These are phyloP conservation scores for Rhododendron vialii DNA, from an alignment of 148 eudicot species.

Conservation along the genomic window DNA sequence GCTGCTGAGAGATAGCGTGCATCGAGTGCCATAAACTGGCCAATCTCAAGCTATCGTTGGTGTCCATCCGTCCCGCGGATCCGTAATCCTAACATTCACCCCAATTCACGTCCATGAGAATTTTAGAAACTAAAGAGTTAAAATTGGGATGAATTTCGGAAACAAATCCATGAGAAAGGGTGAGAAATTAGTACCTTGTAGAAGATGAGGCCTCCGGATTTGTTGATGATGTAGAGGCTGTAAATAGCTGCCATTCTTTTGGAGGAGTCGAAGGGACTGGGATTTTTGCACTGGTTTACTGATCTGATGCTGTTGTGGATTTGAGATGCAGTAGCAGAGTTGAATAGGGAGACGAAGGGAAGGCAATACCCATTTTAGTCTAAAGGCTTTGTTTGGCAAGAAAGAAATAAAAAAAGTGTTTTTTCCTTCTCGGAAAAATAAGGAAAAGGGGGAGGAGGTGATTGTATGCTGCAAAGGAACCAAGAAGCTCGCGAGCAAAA, in stretches of 20 bases:
- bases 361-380: no score
- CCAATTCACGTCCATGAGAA: neutral
- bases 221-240: constrained; percentile 81
- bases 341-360: no score
- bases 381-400: no score
- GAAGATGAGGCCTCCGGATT: constrained; percentile 95
- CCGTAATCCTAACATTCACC: constrained; percentile 75
- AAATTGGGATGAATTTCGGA: neutral
- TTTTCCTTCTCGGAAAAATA: no score
- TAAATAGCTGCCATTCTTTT: constrained; percentile 63
- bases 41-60: constrained; percentile 88
- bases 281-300: neutral
- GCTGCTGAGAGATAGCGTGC: constrained; percentile 98
- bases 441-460: no score
- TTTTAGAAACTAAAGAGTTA: neutral
- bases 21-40: constrained; percentile 99
- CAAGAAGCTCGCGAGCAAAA: no score
- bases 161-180: neutral
- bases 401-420: no score
- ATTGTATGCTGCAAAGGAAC: no score
- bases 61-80: constrained; percentile 91
- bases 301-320: neutral
- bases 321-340: neutral
- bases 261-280: neutral
- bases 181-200: constrained; percentile 48